Evolutionary conservation across 257 asterid species (phyloP).

Genomic region (Fraxinus quadrangulata): DNA sequence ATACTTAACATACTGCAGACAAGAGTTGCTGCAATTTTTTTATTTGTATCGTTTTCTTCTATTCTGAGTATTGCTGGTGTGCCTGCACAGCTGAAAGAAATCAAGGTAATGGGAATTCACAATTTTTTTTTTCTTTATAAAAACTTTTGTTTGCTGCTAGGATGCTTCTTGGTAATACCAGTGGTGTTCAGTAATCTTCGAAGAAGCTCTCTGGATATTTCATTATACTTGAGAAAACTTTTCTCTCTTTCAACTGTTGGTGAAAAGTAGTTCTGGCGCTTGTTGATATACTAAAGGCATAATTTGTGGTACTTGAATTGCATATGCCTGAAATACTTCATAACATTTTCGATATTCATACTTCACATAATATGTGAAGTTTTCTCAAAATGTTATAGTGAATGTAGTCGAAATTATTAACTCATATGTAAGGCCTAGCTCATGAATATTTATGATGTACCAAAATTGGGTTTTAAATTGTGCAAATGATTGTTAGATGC

Average conservation of each 20-base stretch:
- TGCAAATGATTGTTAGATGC: background rate
- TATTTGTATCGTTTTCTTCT: conserved; percentile 76
- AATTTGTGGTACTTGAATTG: background rate
- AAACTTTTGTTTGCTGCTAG: background rate
- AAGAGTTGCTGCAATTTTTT: conserved; percentile 85
- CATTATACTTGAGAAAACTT: background rate
- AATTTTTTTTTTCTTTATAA: background rate
- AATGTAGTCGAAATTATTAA: background rate
- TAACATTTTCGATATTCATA: background rate
- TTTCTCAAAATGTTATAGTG: background rate
- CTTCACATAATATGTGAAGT: background rate
- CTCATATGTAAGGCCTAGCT: background rate
- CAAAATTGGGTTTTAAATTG: background rate
- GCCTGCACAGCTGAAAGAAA: conserved; percentile 89
- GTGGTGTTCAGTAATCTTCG: background rate
- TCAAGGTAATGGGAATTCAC: conserved; percentile 55
- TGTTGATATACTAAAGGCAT: background rate
- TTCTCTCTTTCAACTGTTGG: background rate
- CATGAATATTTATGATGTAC: background rate
- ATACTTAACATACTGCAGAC: conserved; percentile 52
- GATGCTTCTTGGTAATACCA: background rate
- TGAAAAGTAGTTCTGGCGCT: background rate
- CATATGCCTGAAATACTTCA: background rate
- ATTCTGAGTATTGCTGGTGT: conserved; percentile 87
- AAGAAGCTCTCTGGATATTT: background rate